A percentile compares a stretch with the other conserved stretches of the same genome.
Evolutionary conservation across 169 alveolate genomes (phyloP).

Genomic region (Eimeria sp.): DNA sequence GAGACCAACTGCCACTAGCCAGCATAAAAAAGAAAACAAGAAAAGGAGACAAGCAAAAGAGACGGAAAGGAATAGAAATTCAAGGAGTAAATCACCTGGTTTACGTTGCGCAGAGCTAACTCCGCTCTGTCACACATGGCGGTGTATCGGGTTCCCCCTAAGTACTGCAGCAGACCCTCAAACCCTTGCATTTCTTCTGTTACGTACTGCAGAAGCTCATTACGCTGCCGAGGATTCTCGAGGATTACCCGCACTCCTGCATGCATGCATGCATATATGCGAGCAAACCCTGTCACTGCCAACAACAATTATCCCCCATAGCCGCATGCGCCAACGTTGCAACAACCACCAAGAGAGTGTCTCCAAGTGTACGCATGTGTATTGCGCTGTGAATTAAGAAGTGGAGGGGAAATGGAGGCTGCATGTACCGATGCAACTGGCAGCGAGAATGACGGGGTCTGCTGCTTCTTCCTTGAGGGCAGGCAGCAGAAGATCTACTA

Average conservation of each 20-base stretch:
- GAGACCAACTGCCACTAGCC: neutral
- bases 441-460: conserved; percentile 72
- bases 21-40: neutral
- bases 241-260: conserved; percentile 72
- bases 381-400: neutral
- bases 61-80: neutral
- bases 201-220: conserved; percentile 23
- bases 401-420: neutral
- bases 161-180: conserved; percentile 56
- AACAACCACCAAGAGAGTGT: too few species aligned
- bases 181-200: conserved; percentile 16
- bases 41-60: too few species aligned
- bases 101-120: neutral
- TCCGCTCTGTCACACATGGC: conserved; percentile 74
- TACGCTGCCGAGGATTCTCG: conserved; percentile 22
- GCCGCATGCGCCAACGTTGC: too few species aligned
- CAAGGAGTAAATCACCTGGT: neutral
- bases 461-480: conserved; percentile 70
- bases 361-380: neutral
- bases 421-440: conserved; percentile 46
- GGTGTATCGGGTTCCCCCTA: conserved; percentile 64
- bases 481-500: conserved; percentile 56
- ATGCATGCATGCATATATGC: conserved; percentile 20
- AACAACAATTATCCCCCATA: too few species aligned
- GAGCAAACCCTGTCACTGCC: too few species aligned